Base-by-base conservation (phyloP, 2,329 filamentous ascomycete species). In the Neobulgaria alba region DNA sequence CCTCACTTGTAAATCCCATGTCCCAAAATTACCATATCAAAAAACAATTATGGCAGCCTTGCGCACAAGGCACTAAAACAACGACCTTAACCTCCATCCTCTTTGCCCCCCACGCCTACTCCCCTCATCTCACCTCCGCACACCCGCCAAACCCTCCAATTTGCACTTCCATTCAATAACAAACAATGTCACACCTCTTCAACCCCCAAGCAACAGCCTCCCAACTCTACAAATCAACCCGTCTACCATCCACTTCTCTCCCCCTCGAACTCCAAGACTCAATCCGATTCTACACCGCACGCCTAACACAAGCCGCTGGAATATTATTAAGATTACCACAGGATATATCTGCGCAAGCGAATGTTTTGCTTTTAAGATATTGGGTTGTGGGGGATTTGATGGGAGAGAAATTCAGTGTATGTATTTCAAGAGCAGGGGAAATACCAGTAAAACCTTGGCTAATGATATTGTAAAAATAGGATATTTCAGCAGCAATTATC, bases 281-380 rank as follows among this genome's bases (percentile, higher is more conserved):
- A 47, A 69, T 89, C 48, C 80, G 82, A 53, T 82, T 80, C 60
- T 72, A 80, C 39, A 80, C 82, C 26, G 79, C 84, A 58, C 75
- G 75, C 52, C 73, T 90, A 32, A 85, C 82, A 3, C 85, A 92
- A 62, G 78, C 82, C 16, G 83, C 85, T 9, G 85, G 85, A 20
- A 72, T 93, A 37, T 74, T 96, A 14, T 72, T 98, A 3, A 77
- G 85, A 35, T 71, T 96, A 29, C 85, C 87, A 5, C 88, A 95
- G 59, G 85, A 88, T 52, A 77, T 86, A 29, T 85, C 92, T 29
- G 85, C 88, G 3, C 85, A 88, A 56, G 86, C 89, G 3, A 85
- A 89, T 57, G 78, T 95, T 30, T 64, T 92, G 0, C 76, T 94
- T 23, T 81, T 82, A 38, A 76, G 90, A 10, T 92, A 87, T 64